Evolutionary conservation across 768 basidiomycete genomes (phyloP).

Genomic region (Lentinula lateritia): DNA sequence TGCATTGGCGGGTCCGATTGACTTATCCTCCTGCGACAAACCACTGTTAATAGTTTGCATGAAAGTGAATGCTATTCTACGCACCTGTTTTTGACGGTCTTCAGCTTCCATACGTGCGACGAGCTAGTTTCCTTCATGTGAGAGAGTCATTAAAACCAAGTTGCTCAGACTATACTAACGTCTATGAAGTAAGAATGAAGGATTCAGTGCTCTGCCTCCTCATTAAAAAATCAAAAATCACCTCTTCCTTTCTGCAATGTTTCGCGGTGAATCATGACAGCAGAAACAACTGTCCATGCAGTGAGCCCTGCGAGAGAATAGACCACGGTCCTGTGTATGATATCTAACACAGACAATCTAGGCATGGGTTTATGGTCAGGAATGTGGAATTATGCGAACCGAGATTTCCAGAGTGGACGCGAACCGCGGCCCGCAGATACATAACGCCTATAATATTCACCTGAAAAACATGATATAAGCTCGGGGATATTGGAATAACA

Average conservation of each 20-base stretch:
- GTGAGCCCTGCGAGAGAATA: slow-evolving; percentile 47
- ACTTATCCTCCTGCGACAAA: neutral
- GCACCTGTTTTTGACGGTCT: slow-evolving; percentile 6
- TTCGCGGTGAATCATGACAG: slow-evolving; percentile 46
- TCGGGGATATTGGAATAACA: too few relatives aligned
- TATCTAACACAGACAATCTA: slow-evolving; percentile 32
- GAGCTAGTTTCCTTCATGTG: neutral
- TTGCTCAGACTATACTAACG: neutral
- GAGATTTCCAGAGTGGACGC: too few relatives aligned
- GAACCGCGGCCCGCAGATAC: slow-evolving; percentile 16
- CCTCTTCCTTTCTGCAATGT: slow-evolving; percentile 53
- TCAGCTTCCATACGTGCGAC: slow-evolving; percentile 2
- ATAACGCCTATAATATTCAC: too few relatives aligned
- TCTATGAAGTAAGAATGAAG: slow-evolving; percentile 1
- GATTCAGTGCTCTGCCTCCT: slow-evolving; percentile 2
- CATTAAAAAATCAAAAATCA: slow-evolving; percentile 21
- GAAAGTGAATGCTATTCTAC: neutral
- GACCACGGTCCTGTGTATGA: slow-evolving; percentile 50
- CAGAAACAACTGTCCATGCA: slow-evolving; percentile 47
- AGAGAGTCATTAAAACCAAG: neutral
- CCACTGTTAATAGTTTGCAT: neutral
- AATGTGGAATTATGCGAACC: too few relatives aligned
- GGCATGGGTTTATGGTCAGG: neutral
- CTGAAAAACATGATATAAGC: too few relatives aligned
- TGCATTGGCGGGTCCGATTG: neutral